Conservation (phyloP, 2,329 filamentous ascomycete species). For the Aspergillus felis region DNA sequence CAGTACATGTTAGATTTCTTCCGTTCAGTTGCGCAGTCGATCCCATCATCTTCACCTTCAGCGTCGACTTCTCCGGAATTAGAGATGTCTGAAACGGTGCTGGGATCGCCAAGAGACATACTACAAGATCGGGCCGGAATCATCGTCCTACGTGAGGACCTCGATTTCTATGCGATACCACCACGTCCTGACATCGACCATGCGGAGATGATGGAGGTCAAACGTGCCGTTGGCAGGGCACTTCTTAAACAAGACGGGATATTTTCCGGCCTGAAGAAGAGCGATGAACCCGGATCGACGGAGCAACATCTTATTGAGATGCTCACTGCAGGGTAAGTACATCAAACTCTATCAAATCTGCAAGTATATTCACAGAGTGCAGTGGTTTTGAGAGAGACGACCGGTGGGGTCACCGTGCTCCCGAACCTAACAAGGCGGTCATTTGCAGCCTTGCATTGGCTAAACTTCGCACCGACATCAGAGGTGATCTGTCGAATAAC, state of each 20-base stretch:
- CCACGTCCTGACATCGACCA: slow-evolving; percentile 79
- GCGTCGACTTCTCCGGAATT: slow-evolving; percentile 57
- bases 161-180: slow-evolving; percentile 96
- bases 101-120: slow-evolving; percentile 68
- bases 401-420: slow-evolving; percentile 92
- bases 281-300: slow-evolving; percentile 91
- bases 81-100: slow-evolving; percentile 68
- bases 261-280: slow-evolving; percentile 90
- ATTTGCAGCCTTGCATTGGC: slow-evolving; percentile 95
- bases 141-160: slow-evolving; percentile 90
- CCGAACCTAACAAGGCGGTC: slow-evolving; percentile 96
- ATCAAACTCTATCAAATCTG: not conserved
- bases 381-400: slow-evolving; percentile 98
- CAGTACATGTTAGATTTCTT: slow-evolving; percentile 99
- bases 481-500: slow-evolving; percentile 67
- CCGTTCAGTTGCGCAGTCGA: slow-evolving; percentile 92
- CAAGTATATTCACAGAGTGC: slow-evolving; percentile 1
- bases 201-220: slow-evolving; percentile 90
- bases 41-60: slow-evolving; percentile 63
- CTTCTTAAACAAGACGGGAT: slow-evolving; percentile 87
- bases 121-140: slow-evolving; percentile 87
- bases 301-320: slow-evolving; percentile 99
- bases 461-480: slow-evolving; percentile 85
- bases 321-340: slow-evolving; percentile 87
- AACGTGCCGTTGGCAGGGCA: slow-evolving; percentile 84